These are phyloP conservation scores for Mimosa pudica DNA, from an alignment of 306 rosid genomes.

Conservation along the genomic window DNA sequence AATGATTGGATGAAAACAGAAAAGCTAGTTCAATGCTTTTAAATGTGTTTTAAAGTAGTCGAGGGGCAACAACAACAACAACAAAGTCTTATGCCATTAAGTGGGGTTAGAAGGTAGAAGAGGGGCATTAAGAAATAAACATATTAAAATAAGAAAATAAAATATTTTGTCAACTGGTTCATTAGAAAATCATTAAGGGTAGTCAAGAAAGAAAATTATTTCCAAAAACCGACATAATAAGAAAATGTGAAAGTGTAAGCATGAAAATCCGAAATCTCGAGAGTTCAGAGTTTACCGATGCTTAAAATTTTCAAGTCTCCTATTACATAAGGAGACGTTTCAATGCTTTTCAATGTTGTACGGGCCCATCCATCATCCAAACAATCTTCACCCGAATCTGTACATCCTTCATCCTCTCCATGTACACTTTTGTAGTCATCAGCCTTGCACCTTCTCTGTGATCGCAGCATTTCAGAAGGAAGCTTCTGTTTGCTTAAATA, in stretches of 20 bases:
- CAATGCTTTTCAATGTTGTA: slow-evolving; percentile 41
- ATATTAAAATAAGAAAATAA: slow-evolving; percentile 12
- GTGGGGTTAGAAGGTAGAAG: neutral
- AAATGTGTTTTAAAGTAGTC: slow-evolving; percentile 9
- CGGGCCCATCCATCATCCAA: slow-evolving; percentile 49
- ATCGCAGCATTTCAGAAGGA: slow-evolving; percentile 79
- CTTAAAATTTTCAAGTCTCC: slow-evolving; percentile 79
- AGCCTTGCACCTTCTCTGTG: slow-evolving; percentile 67
- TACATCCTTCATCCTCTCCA: slow-evolving; percentile 70
- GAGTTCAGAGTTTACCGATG: slow-evolving; percentile 67
- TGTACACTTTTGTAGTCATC: slow-evolving; percentile 60
- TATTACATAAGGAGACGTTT: slow-evolving; percentile 62
- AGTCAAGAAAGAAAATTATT: slow-evolving; percentile 14
- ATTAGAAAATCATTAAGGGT: slow-evolving; percentile 28
- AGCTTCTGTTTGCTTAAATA: slow-evolving; percentile 86
- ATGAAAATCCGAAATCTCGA: slow-evolving; percentile 22
- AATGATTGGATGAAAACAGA: neutral
- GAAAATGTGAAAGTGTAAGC: neutral
- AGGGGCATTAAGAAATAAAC: slow-evolving; percentile 13
- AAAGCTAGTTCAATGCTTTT: slow-evolving; percentile 4
- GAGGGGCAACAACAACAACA: neutral
- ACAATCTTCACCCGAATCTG: slow-evolving; percentile 79
- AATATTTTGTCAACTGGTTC: slow-evolving; percentile 24
- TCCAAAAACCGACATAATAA: neutral
- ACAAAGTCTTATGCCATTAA: no score